Evolutionary conservation across 2,329 filamentous ascomycete genomes (phyloP).

Genomic region (Epichloe glyceriae): DNA sequence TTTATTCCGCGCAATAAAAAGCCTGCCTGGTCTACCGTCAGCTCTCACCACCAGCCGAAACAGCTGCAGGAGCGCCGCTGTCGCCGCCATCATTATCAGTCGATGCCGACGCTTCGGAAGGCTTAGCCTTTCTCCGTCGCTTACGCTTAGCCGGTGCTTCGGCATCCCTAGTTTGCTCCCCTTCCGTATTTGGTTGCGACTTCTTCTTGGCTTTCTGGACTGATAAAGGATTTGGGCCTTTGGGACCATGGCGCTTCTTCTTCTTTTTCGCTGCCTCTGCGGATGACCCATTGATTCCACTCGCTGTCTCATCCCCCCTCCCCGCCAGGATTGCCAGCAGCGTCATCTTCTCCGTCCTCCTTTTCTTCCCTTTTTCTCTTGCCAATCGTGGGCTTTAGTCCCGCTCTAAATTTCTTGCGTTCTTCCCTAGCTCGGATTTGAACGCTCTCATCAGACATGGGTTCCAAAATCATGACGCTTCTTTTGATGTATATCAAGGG

Average conservation of each 20-base stretch:
- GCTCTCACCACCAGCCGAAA: background rate
- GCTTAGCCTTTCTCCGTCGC: slow-evolving; percentile 19
- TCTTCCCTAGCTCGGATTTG: slow-evolving; percentile 55
- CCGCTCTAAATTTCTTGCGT: slow-evolving; percentile 59
- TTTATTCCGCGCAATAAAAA: background rate
- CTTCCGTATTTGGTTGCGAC: slow-evolving; percentile 14
- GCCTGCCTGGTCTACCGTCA: background rate
- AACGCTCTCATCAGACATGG: slow-evolving; percentile 57
- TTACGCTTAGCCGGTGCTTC: slow-evolving; percentile 18
- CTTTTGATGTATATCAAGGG: slow-evolving; percentile 68
- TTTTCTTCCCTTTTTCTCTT: slow-evolving; percentile 40
- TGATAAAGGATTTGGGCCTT: slow-evolving; percentile 58
- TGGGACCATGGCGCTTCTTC: slow-evolving; percentile 46
- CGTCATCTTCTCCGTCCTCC: slow-evolving; percentile 17
- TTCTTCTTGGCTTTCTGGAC: slow-evolving; percentile 55
- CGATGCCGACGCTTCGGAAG: background rate
- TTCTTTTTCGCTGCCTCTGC: slow-evolving; percentile 34
- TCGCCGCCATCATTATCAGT: slow-evolving; percentile 6
- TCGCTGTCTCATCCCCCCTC: slow-evolving; percentile 20
- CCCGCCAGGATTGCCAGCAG: slow-evolving; percentile 21
- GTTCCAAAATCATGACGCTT: slow-evolving; percentile 59
- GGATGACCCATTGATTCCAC: slow-evolving; percentile 6
- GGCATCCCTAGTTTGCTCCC: slow-evolving; percentile 11
- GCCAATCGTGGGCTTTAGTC: slow-evolving; percentile 40
- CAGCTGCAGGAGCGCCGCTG: slow-evolving; percentile 4